Base-by-base conservation (phyloP, 1,284 basidiomycete genomes). In the Waitea zeae region DNA sequence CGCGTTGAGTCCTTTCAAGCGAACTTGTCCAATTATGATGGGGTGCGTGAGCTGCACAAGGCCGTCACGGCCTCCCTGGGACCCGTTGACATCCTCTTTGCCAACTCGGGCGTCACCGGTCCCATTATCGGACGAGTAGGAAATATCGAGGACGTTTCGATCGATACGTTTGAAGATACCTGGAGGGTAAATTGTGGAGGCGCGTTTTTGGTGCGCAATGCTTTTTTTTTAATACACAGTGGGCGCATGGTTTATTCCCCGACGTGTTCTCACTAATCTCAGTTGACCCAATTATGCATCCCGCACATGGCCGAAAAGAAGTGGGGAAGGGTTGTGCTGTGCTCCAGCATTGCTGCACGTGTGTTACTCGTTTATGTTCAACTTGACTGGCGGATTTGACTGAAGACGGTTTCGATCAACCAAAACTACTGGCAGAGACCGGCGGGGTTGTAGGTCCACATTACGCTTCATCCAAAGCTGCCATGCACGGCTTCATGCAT, bases 401-500 rank as follows among this genome's bases (percentile, higher is more conserved):
- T 28, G 12, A 15, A 3, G 11, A 6, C 3, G 17, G 13, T 30
- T 11, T 17, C 12, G 20, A 9, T 17, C 14, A 9, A n/a, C n/a
- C n/a, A n/a, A n/a, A n/a, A n/a, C n/a, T n/a, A n/a, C n/a, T n/a
- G n/a, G n/a, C n/a, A n/a, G n/a, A n/a, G n/a, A n/a, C 24, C 24
- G 24, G 24, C 24, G 24, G 24, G 24, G 24, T 26, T n/a, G 24
- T 26, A 26, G 24, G 67, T 0, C 66, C 67, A 1, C 67, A 69
- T 38, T 69, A 70, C 37, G 65, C 67, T 2, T 67, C 64, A 0
- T 67, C 66, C 1, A 70, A 70, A 39, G 59, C 65, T 4, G 67
- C 66, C 3, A 45, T 69, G 39, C 66, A 69, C 41, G 67, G 67
- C 1, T 51, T 69, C 3, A 49, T 68, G 31, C 67, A 68, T 41